These are phyloP conservation scores for Cyberlindnera suaveolens DNA, from an alignment of 805 yeast species.

Conservation along the genomic window DNA sequence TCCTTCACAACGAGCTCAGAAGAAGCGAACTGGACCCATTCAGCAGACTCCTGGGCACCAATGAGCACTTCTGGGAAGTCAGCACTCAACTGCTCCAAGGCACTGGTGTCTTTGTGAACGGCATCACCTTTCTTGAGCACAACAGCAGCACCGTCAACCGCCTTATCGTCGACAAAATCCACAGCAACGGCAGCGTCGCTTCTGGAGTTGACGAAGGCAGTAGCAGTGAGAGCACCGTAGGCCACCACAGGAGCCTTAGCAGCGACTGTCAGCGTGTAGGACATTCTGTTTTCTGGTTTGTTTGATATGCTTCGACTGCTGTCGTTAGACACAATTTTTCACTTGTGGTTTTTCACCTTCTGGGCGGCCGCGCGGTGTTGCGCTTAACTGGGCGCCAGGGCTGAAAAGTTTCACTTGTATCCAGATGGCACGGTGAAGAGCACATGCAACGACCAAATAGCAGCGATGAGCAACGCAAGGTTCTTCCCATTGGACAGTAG, in stretches of 20 bases:
- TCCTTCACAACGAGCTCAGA: slow-evolving; percentile 73
- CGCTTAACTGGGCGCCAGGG: neutral
- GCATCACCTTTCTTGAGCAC: slow-evolving; percentile 40
- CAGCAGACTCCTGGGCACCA: slow-evolving; percentile 33
- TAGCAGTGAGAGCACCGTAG: slow-evolving; percentile 73
- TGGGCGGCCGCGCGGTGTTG: too few species aligned
- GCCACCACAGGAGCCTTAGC: slow-evolving; percentile 83
- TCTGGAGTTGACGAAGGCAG: slow-evolving; percentile 58
- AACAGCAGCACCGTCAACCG: slow-evolving; percentile 42
- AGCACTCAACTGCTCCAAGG: slow-evolving; percentile 44
- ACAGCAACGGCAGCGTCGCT: slow-evolving; percentile 48
- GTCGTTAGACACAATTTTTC: neutral
- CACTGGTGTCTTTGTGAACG: slow-evolving; percentile 35
- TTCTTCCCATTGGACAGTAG: slow-evolving; percentile 25
- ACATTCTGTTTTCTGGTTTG: slow-evolving; percentile 21
- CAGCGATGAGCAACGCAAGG: slow-evolving; percentile 9
- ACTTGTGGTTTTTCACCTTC: too few species aligned
- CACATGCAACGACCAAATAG: neutral
- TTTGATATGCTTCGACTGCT: neutral
- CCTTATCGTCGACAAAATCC: slow-evolving; percentile 68
- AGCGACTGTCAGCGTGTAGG: slow-evolving; percentile 54
- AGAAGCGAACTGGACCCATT: slow-evolving; percentile 64
- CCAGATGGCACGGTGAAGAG: neutral
- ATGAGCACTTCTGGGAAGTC: slow-evolving; percentile 42
- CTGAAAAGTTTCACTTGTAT: neutral